Base-by-base conservation (phyloP, 495 filamentous ascomycete species). In the Aspergillus hancockii region DNA sequence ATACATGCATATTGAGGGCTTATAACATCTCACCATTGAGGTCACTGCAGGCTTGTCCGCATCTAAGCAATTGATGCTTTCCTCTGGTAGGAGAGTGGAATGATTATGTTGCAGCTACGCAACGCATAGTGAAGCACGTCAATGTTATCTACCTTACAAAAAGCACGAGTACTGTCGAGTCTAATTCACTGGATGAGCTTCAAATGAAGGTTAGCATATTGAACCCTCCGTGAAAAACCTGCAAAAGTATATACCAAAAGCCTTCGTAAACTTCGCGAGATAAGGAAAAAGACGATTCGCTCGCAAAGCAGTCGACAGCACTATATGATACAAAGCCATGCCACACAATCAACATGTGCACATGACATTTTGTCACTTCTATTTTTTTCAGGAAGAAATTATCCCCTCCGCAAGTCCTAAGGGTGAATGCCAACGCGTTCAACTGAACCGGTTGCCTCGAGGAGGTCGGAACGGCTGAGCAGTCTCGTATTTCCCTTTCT, bases 401-500 rank as follows among this genome's bases (percentile, higher is more conserved):
- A 41, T 13, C 13, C 21, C 19, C 54, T 31, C 54, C 25, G 13
- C 58, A 49, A 9, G 50, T 9, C 18, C 19, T 19, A 45, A 31
- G 34, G 22, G 43, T 21, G 30, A 23, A n/a, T 12, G 8, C 10
- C 5, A 21, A 8, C 10, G 32, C 7, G 23, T 34, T 76, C 67
- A 90, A 68, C 81, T 85, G 71, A 98, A 90, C 55, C 95, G 82
- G 77, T 98, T 92, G 7, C 94, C 94, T 64, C 88, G 90, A 52
- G 79, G 84, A 66, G 88, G 85, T 60, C 81, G 73, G 73, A 82
- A 97, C 57, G 91, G 90, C 68, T 82, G 80, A 60, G 78, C 79
- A 56, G 89, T 80, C 74, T 98, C 91, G 74, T 96, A 98, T 77
- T 96, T 96, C 71, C 91, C 89, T 76, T 92, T 93, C 71, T 92